Percentiles rank a stretch among this genome's conserved stretches.
phyloP scores from a whole-genome alignment of 345 rosid species.

The Arabis alpina region DNA sequence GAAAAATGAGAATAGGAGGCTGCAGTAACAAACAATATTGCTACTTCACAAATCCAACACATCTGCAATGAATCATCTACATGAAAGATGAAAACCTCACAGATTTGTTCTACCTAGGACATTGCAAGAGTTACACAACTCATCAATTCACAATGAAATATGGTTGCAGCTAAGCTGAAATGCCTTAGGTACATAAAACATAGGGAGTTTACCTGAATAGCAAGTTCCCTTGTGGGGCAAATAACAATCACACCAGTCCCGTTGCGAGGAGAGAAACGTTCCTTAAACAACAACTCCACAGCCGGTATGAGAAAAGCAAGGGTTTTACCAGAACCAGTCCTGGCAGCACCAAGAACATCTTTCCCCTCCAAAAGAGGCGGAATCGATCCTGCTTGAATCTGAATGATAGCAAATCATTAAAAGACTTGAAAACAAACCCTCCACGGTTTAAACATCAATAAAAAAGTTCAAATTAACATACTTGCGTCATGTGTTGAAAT shows the following conservation, averaged over 20 bases:
- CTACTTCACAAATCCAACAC: constrained; percentile 12
- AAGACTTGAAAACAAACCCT: constrained; percentile 7
- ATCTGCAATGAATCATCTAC: constrained; percentile 3
- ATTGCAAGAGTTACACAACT: constrained; percentile 11
- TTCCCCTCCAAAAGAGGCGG: constrained; percentile 81
- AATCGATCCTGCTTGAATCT: constrained; percentile 93
- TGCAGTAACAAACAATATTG: constrained; percentile 7
- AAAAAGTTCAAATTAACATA: constrained; percentile 26
- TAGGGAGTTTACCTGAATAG: constrained; percentile 73
- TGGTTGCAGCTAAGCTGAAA: not conserved
- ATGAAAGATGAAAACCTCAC: constrained; percentile 9
- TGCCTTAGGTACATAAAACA: not conserved
- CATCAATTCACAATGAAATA: constrained; percentile 16
- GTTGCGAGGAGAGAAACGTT: constrained; percentile 70
- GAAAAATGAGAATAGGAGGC: constrained; percentile 1
- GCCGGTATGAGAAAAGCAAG: constrained; percentile 94
- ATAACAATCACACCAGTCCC: constrained; percentile 88
- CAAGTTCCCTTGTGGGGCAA: constrained; percentile 98
- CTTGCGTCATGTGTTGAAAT: constrained; percentile 87
- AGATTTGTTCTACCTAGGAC: not conserved
- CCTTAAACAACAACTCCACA: constrained; percentile 75
- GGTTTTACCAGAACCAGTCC: constrained; percentile 98
- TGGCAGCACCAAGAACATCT: constrained; percentile 98
- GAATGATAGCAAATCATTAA: constrained; percentile 6
- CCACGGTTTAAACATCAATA: not conserved